Evolutionary conservation across 257 asterid genomes (phyloP).

Genomic region (Gynochthodes officinalis): DNA sequence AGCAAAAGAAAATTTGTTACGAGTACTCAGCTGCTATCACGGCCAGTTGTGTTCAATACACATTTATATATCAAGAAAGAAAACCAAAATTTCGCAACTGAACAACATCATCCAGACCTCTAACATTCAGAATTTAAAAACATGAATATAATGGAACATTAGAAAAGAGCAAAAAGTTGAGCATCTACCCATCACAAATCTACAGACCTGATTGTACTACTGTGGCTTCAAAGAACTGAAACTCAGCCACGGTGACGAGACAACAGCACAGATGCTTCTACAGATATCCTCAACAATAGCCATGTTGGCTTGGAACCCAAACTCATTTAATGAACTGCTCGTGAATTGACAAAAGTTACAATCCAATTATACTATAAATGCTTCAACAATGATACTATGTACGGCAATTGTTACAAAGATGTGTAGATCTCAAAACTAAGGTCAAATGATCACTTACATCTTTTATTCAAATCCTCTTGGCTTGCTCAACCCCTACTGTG

Average conservation of each 20-base stretch:
- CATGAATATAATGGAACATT: no score
- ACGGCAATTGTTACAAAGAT: not conserved
- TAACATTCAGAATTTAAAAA: not conserved
- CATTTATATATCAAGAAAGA: no score
- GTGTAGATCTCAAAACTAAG: not conserved
- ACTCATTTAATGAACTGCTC: not conserved
- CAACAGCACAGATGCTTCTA: not conserved
- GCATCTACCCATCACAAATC: not conserved
- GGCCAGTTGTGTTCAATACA: no score
- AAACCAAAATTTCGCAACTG: not conserved
- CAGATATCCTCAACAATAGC: not conserved
- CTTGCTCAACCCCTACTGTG: not conserved
- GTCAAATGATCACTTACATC: constrained; percentile 1
- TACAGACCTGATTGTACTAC: not conserved
- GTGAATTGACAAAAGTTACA: not conserved
- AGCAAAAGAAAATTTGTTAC: no score
- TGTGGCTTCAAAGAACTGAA: constrained; percentile 2
- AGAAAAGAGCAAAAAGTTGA: not conserved
- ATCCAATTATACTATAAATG: not conserved
- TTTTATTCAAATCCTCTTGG: not conserved
- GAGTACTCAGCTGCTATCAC: no score
- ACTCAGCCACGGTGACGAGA: not conserved
- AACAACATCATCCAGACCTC: not conserved
- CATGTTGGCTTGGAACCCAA: not conserved
- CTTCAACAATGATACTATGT: not conserved